Percentiles rank a stretch among this genome's conserved stretches.
These are phyloP conservation scores for Myriangium duriaei DNA, from an alignment of 2,329 filamentous ascomycete species.

Conservation along the genomic window DNA sequence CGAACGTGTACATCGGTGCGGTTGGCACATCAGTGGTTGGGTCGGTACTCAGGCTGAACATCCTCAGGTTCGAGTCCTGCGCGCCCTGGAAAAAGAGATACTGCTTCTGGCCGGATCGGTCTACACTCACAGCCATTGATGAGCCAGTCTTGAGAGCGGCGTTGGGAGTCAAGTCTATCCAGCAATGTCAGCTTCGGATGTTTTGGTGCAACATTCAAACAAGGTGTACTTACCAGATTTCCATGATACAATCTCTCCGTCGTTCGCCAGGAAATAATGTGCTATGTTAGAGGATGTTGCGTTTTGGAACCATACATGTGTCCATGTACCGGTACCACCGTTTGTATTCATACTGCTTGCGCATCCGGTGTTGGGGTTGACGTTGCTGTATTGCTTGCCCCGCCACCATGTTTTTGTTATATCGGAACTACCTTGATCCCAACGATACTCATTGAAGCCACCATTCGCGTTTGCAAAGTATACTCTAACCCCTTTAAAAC, in stretches of 20 bases:
- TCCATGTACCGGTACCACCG: slow-evolving; percentile 4
- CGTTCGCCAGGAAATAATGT: background rate
- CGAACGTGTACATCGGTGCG: background rate
- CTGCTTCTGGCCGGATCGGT: background rate
- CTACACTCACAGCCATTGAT: background rate
- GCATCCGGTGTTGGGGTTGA: background rate
- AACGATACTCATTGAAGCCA: background rate
- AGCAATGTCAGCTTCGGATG: background rate
- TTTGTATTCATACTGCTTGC: slow-evolving; percentile 1
- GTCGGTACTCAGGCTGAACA: background rate
- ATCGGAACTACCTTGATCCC: slow-evolving; percentile 1
- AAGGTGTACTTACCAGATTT: background rate
- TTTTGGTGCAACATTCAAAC: background rate
- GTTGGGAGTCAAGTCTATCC: background rate
- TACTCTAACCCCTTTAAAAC: slow-evolving; percentile 2
- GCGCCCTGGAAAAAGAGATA: slow-evolving; percentile 4
- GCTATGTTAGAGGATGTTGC: background rate
- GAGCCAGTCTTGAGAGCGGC: background rate
- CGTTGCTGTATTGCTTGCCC: background rate
- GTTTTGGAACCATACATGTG: slow-evolving; percentile 3
- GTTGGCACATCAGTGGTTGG: background rate
- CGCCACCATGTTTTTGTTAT: slow-evolving; percentile 1
- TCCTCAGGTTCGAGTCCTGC: slow-evolving; percentile 1
- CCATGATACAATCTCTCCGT: background rate
- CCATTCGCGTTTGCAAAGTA: background rate